Evolutionary conservation across 257 asterid species (phyloP).

Genomic region (Cinchona pubescens): DNA sequence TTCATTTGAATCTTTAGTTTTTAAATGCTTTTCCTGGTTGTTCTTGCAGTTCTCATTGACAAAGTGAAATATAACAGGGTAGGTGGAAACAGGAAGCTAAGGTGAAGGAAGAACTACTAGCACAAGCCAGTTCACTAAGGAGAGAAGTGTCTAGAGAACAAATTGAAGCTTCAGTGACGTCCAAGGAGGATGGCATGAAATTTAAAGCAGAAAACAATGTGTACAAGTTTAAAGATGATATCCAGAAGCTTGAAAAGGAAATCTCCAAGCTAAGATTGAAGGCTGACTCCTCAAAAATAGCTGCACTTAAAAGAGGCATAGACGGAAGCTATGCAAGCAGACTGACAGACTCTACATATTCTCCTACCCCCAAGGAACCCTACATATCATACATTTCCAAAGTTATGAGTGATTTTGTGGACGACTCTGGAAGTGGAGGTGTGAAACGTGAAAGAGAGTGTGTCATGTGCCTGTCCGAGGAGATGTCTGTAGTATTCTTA

Average conservation of each 20-base stretch:
- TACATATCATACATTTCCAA: conserved; percentile 41
- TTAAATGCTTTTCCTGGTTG: conserved; percentile 13
- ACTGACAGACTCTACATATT: conserved; percentile 34
- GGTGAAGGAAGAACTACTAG: conserved; percentile 52
- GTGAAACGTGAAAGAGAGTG: conserved; percentile 94
- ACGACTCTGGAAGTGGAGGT: conserved; percentile 37
- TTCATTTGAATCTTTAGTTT: neutral
- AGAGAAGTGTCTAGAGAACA: conserved; percentile 76
- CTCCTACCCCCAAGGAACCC: conserved; percentile 32
- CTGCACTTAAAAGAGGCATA: conserved; percentile 74
- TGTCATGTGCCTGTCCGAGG: conserved; percentile 94
- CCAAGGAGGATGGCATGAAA: conserved; percentile 64
- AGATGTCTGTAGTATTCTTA: conserved; percentile 87
- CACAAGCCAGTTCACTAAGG: conserved; percentile 47
- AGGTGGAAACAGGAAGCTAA: conserved; percentile 55
- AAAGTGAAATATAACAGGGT: conserved; percentile 51
- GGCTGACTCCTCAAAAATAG: conserved; percentile 76
- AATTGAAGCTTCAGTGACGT: conserved; percentile 60
- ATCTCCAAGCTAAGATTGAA: conserved; percentile 70
- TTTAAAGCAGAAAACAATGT: conserved; percentile 69
- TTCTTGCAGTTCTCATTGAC: conserved; percentile 21
- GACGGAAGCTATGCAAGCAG: conserved; percentile 70
- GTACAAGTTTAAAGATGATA: conserved; percentile 60
- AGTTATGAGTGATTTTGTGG: conserved; percentile 29
- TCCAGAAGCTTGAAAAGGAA: conserved; percentile 66